Evolutionary conservation across 192 early-diverging fungal genomes (phyloP).

Genomic region (Coemansia furcata): DNA sequence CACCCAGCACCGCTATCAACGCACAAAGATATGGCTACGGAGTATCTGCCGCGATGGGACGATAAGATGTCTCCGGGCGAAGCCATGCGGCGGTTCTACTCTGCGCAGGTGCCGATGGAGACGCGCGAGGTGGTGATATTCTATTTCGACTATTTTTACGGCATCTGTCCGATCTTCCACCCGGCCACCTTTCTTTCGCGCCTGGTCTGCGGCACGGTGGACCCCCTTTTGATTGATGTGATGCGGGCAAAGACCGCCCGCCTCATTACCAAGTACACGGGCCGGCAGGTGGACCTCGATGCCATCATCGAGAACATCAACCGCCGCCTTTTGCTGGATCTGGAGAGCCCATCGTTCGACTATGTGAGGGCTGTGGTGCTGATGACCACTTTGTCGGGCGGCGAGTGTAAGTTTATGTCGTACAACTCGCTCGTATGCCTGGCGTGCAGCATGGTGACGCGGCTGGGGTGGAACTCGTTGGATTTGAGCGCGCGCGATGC

Average conservation of each 20-base stretch:
- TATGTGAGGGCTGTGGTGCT: constrained; percentile 44
- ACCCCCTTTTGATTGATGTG: constrained; percentile 37
- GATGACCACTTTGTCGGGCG: constrained; percentile 30
- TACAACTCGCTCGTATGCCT: constrained; percentile 48
- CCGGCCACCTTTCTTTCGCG: constrained; percentile 43
- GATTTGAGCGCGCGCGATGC: constrained; percentile 20
- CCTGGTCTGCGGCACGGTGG: constrained; percentile 25
- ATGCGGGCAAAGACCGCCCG: constrained; percentile 40
- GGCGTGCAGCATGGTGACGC: constrained; percentile 42
- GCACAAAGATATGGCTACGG: not conserved
- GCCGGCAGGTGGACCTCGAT: constrained; percentile 19
- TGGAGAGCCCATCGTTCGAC: constrained; percentile 39
- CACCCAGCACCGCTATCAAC: not conserved
- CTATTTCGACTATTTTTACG: constrained; percentile 49
- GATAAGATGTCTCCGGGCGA: constrained; percentile 6
- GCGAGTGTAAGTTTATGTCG: constrained; percentile 39
- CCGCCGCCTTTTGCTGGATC: constrained; percentile 23
- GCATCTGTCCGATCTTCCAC: constrained; percentile 44
- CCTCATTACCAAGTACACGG: constrained; percentile 23
- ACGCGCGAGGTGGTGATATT: constrained; percentile 31
- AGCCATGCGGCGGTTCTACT: constrained; percentile 33
- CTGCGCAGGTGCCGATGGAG: constrained; percentile 21
- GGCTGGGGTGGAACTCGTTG: constrained; percentile 47
- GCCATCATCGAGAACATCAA: constrained; percentile 21
- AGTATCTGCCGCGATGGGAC: not conserved